Base-by-base conservation (phyloP, 2,329 filamentous ascomycete genomes). In the Verticillium nonalfalfae region DNA sequence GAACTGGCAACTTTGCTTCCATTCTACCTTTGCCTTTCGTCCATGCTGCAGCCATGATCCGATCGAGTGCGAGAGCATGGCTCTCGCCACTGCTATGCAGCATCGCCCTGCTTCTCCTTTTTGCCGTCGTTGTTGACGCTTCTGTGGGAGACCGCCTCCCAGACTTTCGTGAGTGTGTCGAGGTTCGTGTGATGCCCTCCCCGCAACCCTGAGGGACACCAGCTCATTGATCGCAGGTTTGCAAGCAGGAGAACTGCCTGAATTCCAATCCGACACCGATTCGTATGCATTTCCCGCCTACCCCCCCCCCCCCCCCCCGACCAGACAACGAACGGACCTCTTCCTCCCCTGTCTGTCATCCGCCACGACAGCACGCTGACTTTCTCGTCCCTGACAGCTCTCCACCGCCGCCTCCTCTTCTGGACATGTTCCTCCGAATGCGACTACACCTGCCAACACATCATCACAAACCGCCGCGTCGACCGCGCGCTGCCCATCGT, bases 401-500 rank as follows among this genome's bases (percentile, higher is more conserved):
- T 97, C 68, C 86, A 90, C 76, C 93, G 89, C 73, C 91, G 91
- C 64, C 82, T 98, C 68, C 87, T 98, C 71, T 79, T 97, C 74
- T 99, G 95, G 95, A 87, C 87, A 73, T 99, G 95, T 78, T 85
- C 90, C 64, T 83, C 90, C 72, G 94, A 99, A 84, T 99, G 95
- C 86, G 93, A 99, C 81, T 96, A 99, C 80, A 89, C 91, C 64
- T 99, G 95, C 81, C 95, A 99, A 75, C 94, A 96, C 81, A 89
- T 97, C 73, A 83, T 96, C 63, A 98, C 95, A 61, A 77, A 85
- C 68, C 78, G 78, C 62, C 91, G 94, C 65, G 77, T 93, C 66
- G 79, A 84, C 33, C 79, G 84, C 65, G 83, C 86, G 63, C 84
- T 86, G 35, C 84, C 87, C 11, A 76, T 97, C 58, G 88, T 94